Conservation (phyloP, 805 yeast genomes). For the Starmerella riodocensis region DNA sequence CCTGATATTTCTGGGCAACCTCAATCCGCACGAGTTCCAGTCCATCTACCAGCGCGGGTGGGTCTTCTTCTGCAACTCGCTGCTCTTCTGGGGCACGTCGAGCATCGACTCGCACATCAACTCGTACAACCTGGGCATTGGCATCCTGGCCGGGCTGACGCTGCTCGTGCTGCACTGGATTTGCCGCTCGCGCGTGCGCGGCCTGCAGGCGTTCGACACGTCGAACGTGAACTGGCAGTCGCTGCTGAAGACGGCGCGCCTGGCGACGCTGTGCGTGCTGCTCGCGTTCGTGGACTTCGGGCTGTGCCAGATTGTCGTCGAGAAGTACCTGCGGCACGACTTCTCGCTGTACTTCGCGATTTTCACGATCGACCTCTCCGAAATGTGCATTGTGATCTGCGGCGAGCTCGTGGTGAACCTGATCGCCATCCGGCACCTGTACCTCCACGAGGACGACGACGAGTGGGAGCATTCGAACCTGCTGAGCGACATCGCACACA, state of each 20-base stretch:
- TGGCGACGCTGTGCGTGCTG: conserved; percentile 28
- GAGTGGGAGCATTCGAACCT: conserved; percentile 57
- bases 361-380: conserved; percentile 44
- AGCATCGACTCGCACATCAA: conserved; percentile 3
- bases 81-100: conserved; percentile 26
- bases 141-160: conserved; percentile 24
- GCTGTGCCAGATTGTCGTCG: conserved; percentile 21
- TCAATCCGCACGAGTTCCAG: conserved; percentile 63
- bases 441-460: conserved; percentile 40
- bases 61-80: conserved; percentile 43
- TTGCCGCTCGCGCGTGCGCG: conserved; percentile 28
- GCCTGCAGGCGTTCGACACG: conserved; percentile 33
- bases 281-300: conserved; percentile 36
- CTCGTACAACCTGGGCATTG: conserved; percentile 29
- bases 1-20: conserved; percentile 51
- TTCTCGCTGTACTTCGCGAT: conserved; percentile 9
- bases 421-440: conserved; percentile 42
- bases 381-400: conserved; percentile 45
- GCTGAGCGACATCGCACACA: conserved; percentile 47
- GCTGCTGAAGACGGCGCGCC: conserved; percentile 3
- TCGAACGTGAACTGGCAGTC: background rate
- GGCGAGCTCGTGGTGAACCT: conserved; percentile 40
- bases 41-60: conserved; percentile 40
- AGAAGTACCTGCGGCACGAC: conserved; percentile 2
- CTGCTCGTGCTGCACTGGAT: conserved; percentile 66